phyloP scores from a whole-genome alignment of 148 eudicot genomes.

The Vaccinium darrowii region DNA sequence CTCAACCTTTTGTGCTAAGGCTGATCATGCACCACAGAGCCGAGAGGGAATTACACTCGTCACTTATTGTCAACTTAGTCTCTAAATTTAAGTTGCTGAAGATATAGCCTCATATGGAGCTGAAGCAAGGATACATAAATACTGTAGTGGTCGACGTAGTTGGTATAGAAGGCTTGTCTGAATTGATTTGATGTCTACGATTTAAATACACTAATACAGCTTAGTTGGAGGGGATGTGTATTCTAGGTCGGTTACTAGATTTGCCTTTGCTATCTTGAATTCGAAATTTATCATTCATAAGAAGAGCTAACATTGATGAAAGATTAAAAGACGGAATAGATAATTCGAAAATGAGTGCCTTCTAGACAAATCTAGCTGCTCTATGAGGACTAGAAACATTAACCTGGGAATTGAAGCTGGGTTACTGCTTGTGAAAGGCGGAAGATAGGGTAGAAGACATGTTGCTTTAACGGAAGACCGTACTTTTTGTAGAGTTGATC shows the following conservation, averaged over 20 bases:
- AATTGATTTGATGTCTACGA: background rate
- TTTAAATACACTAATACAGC: background rate
- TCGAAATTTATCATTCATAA: background rate
- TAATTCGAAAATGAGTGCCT: background rate
- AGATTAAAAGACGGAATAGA: background rate
- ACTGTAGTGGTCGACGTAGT: background rate
- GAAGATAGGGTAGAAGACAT: background rate
- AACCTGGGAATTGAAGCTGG: background rate
- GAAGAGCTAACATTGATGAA: background rate
- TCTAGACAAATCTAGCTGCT: background rate
- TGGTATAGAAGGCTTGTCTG: background rate
- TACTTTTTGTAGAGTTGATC: conserved; percentile 7
- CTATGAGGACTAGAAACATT: conserved; percentile 3
- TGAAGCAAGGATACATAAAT: background rate
- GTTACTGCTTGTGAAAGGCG: background rate
- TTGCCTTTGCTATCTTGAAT: background rate
- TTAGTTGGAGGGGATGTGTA: background rate
- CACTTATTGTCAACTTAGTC: background rate
- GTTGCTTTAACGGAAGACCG: background rate
- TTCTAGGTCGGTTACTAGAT: background rate
- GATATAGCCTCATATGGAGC: background rate
- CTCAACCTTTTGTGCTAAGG: background rate
- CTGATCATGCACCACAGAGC: background rate
- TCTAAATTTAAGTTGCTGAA: background rate
- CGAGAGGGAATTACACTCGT: background rate